phyloP scores from a whole-genome alignment of 371 early-diverging fungal genomes.

The Haplosporangium sp. region DNA sequence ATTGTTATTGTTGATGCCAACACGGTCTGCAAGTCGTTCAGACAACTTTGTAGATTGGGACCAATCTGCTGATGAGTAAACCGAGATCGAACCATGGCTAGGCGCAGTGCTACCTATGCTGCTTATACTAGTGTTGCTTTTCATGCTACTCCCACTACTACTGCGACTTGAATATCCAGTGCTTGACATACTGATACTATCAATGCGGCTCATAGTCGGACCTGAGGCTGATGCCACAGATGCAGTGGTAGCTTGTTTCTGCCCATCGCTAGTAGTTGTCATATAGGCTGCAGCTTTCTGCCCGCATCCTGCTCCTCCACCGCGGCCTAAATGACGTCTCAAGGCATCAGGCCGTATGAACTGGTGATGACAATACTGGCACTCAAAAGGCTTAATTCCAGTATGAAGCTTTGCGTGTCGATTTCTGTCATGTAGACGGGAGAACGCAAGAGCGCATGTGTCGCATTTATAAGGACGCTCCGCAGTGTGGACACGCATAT shows the following conservation, averaged over 20 bases:
- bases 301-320: constrained; percentile 49
- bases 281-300: constrained; percentile 32
- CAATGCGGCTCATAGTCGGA: background rate
- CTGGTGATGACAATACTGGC: constrained; percentile 65
- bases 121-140: constrained; percentile 36
- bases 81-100: background rate
- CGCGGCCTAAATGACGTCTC: constrained; percentile 64
- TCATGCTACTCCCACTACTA: constrained; percentile 40
- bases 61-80: constrained; percentile 27
- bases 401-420: constrained; percentile 80
- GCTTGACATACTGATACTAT: constrained; percentile 7
- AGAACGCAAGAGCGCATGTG: constrained; percentile 71
- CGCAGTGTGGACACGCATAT: constrained; percentile 80
- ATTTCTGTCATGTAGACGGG: constrained; percentile 85
- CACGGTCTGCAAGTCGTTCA: constrained; percentile 10
- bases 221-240: background rate
- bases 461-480: constrained; percentile 80
- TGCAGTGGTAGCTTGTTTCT: constrained; percentile 3
- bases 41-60: constrained; percentile 7
- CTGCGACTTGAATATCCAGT: constrained; percentile 28
- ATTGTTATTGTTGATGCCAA: background rate
- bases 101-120: constrained; percentile 21
- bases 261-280: constrained; percentile 9
- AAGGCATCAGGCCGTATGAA: constrained; percentile 81
- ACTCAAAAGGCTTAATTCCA: constrained; percentile 74